These are phyloP conservation scores for Myxozyma lipomycoides DNA, from an alignment of 805 yeast genomes.

Conservation along the genomic window DNA sequence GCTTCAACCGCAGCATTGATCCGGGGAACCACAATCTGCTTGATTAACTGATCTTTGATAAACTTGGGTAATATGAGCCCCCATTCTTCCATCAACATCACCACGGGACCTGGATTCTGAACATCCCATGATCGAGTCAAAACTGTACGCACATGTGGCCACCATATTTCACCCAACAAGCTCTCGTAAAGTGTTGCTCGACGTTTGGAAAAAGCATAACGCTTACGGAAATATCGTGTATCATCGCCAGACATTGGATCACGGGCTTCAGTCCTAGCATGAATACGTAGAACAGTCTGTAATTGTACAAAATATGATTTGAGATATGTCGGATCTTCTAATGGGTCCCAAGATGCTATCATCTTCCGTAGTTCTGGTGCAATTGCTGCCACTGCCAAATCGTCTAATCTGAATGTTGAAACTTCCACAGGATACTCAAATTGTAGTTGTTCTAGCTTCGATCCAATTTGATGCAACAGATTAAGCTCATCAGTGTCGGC, in stretches of 20 bases:
- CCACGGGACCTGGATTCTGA: conserved; percentile 40
- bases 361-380: conserved; percentile 18
- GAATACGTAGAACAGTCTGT: conserved; percentile 29
- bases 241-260: conserved; percentile 1
- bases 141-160: conserved; percentile 35
- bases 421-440: conserved; percentile 24
- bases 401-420: conserved; percentile 27
- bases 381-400: conserved; percentile 31
- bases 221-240: conserved; percentile 8
- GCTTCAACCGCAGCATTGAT: conserved; percentile 37
- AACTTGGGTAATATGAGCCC: conserved; percentile 37
- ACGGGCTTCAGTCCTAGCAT: background rate
- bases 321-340: conserved; percentile 36
- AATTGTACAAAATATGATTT: conserved; percentile 36
- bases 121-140: conserved; percentile 41
- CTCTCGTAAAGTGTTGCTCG: conserved; percentile 37
- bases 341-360: conserved; percentile 42
- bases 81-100: conserved; percentile 45
- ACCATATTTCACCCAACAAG: conserved; percentile 40
- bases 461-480: conserved; percentile 38
- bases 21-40: conserved; percentile 40
- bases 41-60: conserved; percentile 35
- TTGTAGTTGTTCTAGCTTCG: conserved; percentile 29
- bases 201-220: conserved; percentile 17
- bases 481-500: background rate